phyloP scores from a whole-genome alignment of 257 asterid genomes.

The Misopates orontium region DNA sequence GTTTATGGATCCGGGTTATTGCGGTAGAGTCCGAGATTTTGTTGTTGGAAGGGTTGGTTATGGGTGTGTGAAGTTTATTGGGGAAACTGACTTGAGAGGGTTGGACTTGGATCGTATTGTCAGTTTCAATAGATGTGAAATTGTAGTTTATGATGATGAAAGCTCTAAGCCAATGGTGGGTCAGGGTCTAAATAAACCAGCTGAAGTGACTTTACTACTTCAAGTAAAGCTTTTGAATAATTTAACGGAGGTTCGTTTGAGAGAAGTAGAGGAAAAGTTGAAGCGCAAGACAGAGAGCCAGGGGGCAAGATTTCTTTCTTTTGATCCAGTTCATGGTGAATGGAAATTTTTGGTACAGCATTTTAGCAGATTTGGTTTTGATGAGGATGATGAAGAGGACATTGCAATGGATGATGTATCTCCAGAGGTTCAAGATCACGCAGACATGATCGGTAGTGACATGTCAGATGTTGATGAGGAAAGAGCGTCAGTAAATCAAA shows the following conservation, averaged over 20 bases:
- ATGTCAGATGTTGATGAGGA: slow-evolving; percentile 60
- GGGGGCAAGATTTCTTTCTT: slow-evolving; percentile 83
- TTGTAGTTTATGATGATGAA: slow-evolving; percentile 78
- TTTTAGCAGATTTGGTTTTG: slow-evolving; percentile 94
- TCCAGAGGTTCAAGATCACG: slow-evolving; percentile 52
- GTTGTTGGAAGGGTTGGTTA: slow-evolving; percentile 78
- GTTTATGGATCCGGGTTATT: slow-evolving; percentile 62
- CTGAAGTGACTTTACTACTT: slow-evolving; percentile 75
- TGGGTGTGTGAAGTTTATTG: slow-evolving; percentile 65
- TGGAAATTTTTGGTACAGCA: slow-evolving; percentile 90
- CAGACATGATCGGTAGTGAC: slow-evolving; percentile 51
- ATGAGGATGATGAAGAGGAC: slow-evolving; percentile 89
- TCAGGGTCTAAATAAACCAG: slow-evolving; percentile 83
- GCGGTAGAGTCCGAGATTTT: slow-evolving; percentile 71
- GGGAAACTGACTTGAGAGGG: slow-evolving; percentile 79
- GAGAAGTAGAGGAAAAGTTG: slow-evolving; percentile 50
- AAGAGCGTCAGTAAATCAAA: slow-evolving; percentile 41
- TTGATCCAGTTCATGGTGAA: slow-evolving; percentile 55
- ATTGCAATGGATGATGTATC: slow-evolving; percentile 63
- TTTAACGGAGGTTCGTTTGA: slow-evolving; percentile 26
- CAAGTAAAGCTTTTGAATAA: slow-evolving; percentile 26
- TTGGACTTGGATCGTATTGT: slow-evolving; percentile 75
- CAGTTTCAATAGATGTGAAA: slow-evolving; percentile 62
- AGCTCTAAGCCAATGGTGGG: slow-evolving; percentile 69
- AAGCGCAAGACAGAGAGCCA: slow-evolving; percentile 63